A percentile compares a stretch with the other conserved stretches of the same genome.
These are phyloP conservation scores for Terfezia claveryi DNA, from an alignment of 495 filamentous ascomycete genomes.

Conservation along the genomic window DNA sequence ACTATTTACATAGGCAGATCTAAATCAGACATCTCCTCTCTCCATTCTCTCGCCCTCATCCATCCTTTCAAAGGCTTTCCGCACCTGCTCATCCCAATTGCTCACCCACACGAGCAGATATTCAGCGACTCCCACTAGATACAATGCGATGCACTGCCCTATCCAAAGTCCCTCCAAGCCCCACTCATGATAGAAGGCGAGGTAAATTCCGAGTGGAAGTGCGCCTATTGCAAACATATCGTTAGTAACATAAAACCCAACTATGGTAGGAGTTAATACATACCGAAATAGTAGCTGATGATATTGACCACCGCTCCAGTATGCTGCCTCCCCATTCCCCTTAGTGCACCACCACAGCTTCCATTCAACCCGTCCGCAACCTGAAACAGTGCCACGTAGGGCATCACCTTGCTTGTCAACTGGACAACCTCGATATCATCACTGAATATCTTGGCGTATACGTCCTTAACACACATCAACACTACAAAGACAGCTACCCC, in stretches of 20 bases:
- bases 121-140: conserved; percentile 21
- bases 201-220: conserved; percentile 59
- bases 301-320: conserved; percentile 77
- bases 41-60: conserved; percentile 35
- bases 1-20: too few species aligned
- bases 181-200: conserved; percentile 51
- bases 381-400: conserved; percentile 68
- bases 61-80: conserved; percentile 54
- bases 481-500: conserved; percentile 47
- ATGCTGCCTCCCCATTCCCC: conserved; percentile 56
- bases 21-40: conserved; percentile 9
- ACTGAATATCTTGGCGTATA: conserved; percentile 65
- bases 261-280: conserved; percentile 28
- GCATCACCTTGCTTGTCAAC: conserved; percentile 48
- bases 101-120: conserved; percentile 8
- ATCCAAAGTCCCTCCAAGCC: conserved; percentile 58
- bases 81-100: conserved; percentile 42
- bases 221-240: conserved; percentile 46
- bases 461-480: conserved; percentile 49
- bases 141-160: conserved; percentile 47
- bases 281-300: conserved; percentile 72
- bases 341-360: conserved; percentile 59
- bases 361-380: conserved; percentile 61
- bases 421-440: conserved; percentile 54
- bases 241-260: conserved; percentile 14